A percentile compares a stretch with the other conserved stretches of the same genome.
phyloP scores from a whole-genome alignment of 371 early-diverging fungal genomes.

The Mortierella sp. region DNA sequence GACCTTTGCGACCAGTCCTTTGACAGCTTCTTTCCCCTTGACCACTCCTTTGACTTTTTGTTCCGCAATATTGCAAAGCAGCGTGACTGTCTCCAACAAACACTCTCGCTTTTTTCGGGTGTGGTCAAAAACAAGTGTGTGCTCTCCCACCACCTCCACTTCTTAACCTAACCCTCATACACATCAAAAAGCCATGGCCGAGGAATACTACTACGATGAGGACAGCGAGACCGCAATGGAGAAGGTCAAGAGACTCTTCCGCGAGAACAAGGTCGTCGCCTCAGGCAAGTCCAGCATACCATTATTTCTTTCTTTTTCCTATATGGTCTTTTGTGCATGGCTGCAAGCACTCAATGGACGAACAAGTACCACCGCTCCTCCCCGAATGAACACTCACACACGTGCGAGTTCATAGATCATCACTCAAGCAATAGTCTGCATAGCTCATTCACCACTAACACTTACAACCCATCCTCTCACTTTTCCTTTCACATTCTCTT shows the following conservation, averaged over 20 bases:
- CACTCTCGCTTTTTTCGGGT: not conserved
- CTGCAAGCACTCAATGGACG: too few relatives aligned
- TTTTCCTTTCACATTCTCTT: not conserved
- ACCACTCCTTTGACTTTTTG: not conserved
- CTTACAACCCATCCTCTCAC: not conserved
- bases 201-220: constrained; percentile 49
- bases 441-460: not conserved
- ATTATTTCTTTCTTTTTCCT: not conserved
- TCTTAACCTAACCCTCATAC: not conserved
- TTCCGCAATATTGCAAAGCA: not conserved
- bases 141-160: not conserved
- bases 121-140: not conserved
- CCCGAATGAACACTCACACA: too few relatives aligned
- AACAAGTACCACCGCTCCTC: too few relatives aligned
- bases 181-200: constrained; percentile 35
- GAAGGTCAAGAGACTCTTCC: constrained; percentile 53
- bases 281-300: constrained; percentile 46
- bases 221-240: constrained; percentile 53
- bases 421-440: not conserved
- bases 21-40: not conserved
- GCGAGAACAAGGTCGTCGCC: constrained; percentile 50
- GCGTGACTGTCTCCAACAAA: not conserved
- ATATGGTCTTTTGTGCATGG: not conserved
- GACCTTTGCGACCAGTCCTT: not conserved
- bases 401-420: not conserved